A percentile compares a stretch with the other conserved stretches of the same genome.
Conservation (phyloP, 345 rosid species). For the Eutrema japonicum region DNA sequence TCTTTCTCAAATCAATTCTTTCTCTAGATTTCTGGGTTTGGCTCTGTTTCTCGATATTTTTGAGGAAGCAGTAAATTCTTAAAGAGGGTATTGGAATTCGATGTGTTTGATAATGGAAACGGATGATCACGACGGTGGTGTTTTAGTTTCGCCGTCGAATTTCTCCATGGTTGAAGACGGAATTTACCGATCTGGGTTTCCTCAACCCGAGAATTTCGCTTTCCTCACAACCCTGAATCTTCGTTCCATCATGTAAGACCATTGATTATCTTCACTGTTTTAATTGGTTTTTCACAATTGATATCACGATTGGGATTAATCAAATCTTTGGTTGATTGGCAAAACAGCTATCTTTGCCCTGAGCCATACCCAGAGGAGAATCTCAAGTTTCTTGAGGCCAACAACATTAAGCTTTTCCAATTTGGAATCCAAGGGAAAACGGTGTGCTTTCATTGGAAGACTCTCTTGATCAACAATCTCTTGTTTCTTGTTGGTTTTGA, state of each 20-base stretch:
- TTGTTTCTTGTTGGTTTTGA: neutral
- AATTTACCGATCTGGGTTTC: constrained; percentile 75
- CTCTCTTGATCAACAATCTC: neutral
- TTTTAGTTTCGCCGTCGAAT: constrained; percentile 59
- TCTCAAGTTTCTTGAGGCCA: constrained; percentile 58
- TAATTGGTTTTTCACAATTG: neutral
- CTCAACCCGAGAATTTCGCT: constrained; percentile 58
- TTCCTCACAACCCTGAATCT: constrained; percentile 71
- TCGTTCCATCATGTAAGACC: constrained; percentile 70
- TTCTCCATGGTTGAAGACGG: constrained; percentile 86
- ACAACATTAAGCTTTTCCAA: constrained; percentile 69
- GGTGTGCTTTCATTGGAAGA: constrained; percentile 40
- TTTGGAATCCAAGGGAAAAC: constrained; percentile 81
- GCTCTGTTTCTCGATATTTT: neutral
- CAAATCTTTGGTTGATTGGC: neutral
- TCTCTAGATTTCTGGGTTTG: neutral
- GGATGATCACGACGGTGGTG: constrained; percentile 38
- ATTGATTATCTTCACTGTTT: neutral
- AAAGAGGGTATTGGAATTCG: neutral
- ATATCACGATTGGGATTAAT: neutral
- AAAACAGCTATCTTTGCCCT: constrained; percentile 73
- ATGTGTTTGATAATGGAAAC: constrained; percentile 52
- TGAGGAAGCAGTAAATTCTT: neutral
- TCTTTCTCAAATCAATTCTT: neutral
- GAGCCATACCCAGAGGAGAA: constrained; percentile 86